These are phyloP conservation scores for Stylonectria norvegica DNA, from an alignment of 2,329 filamentous ascomycete genomes.

Conservation along the genomic window DNA sequence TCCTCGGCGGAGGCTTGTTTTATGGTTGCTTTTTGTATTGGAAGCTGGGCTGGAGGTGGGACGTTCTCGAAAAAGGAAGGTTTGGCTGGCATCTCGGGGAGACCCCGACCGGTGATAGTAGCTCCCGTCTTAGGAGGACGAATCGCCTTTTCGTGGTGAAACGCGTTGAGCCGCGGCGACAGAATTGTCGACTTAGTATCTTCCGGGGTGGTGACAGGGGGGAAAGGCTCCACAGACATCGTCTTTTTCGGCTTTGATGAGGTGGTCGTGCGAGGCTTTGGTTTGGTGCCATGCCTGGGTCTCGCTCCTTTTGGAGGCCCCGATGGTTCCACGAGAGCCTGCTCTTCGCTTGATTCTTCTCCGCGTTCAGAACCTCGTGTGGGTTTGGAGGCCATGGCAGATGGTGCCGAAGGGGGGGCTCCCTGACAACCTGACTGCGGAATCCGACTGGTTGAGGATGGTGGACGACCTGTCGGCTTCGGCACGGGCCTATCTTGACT, in stretches of 20 bases:
- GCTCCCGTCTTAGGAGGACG: constrained; percentile 30
- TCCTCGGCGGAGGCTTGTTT: constrained; percentile 1
- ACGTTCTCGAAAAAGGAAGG: constrained; percentile 40
- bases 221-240: constrained; percentile 31
- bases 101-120: constrained; percentile 24
- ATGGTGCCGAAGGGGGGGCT: neutral
- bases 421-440: no score
- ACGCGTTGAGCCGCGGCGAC: constrained; percentile 29
- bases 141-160: constrained; percentile 35
- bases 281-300: constrained; percentile 8
- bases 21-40: constrained; percentile 2
- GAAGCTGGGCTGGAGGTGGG: constrained; percentile 21
- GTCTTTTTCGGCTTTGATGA: constrained; percentile 29
- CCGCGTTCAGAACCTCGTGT: neutral
- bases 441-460: neutral
- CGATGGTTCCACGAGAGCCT: constrained; percentile 4
- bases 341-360: neutral
- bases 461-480: neutral
- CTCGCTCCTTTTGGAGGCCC: constrained; percentile 6
- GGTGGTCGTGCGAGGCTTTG: constrained; percentile 11
- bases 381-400: neutral
- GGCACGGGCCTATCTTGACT: neutral
- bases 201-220: constrained; percentile 24
- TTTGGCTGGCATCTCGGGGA: constrained; percentile 35
- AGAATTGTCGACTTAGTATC: constrained; percentile 29